Evolutionary conservation across 106 monocot genomes (phyloP), one percentile per base, ranked within the genome.

Genomic region (Chionographis japonica): DNA sequence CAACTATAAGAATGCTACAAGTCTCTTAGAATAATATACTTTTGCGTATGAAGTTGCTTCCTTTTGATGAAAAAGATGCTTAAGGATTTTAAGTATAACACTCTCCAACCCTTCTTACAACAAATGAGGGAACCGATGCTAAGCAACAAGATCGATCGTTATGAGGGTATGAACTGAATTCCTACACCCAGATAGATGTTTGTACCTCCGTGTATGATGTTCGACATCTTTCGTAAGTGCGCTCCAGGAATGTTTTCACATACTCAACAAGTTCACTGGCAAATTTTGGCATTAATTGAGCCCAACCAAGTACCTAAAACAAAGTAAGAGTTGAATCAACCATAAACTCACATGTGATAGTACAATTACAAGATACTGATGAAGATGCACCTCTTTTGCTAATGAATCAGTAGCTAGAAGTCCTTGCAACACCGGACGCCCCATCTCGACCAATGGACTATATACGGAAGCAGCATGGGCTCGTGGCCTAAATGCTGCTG

Each of bases 181-280:
- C 42, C 42, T 14, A 42, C 11, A 66, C 60, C 56, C 52, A 62
- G 8, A 2, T 8, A 43, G 19, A 51, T 18, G n/a, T 2, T 18
- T 10, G n/a, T 74, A 90, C 97, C 97, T 98, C 97, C 80, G 85
- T 90, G 68, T 90, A 98, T 67, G 83, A 87, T 35, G 97, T 81
- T 52, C 97, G 77, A 56, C 97, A 98, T 83, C 90, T 85, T 74
- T 98, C 97, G 78, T 92, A 75, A 43, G 97, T 64, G 60, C 97
- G 89, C 58, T 98, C 97, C 27, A 98, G 83, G 80, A 98, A 93
- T 40, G 97, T 93, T 64, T 80, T 84, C 39, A 92, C 97, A 87
- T 90, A 93, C 61, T 98, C 97, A 73, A 98, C 80, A n/a, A 98
- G 83, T 66, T 92, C 97, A 75, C 69, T 67, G 6, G 90, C 75